A percentile compares a stretch with the other conserved stretches of the same genome.
Evolutionary conservation across 2,329 filamentous ascomycete species (phyloP).

Genomic region (Teratosphaeria gauchensis): DNA sequence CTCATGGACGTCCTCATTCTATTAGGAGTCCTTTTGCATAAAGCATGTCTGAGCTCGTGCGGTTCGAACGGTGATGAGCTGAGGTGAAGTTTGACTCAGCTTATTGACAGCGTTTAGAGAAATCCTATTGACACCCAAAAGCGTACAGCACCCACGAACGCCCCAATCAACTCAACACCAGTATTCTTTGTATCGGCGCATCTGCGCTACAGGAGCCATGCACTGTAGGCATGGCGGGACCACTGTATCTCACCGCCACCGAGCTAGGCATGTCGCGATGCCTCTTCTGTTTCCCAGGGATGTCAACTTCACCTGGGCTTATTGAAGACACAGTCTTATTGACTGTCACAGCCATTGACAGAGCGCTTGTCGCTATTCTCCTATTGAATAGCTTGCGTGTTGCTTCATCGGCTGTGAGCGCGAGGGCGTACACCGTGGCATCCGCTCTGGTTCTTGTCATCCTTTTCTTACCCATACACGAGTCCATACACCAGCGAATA

Average conservation of each 20-base stretch:
- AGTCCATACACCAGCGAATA: neutral
- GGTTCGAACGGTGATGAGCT: neutral
- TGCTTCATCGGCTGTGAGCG: neutral
- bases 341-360: constrained; percentile 17
- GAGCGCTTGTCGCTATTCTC: constrained; percentile 10
- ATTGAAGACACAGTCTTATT: constrained; percentile 21
- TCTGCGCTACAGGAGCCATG: neutral
- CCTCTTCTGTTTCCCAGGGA: constrained; percentile 4
- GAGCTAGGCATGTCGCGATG: neutral
- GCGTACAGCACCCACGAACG: constrained; percentile 6
- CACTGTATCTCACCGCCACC: neutral
- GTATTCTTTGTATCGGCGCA: constrained; percentile 9
- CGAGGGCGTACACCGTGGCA: constrained; percentile 8
- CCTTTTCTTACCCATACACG: constrained; percentile 4
- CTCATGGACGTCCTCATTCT: neutral
- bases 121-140: constrained; percentile 22
- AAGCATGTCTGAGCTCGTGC: neutral
- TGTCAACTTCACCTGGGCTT: constrained; percentile 7
- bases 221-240: neutral
- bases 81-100: neutral
- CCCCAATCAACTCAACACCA: constrained; percentile 5
- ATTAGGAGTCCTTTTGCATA: neutral
- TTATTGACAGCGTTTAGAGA: constrained; percentile 10
- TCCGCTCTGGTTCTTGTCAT: constrained; percentile 7
- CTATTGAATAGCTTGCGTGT: constrained; percentile 9